phyloP scores from a whole-genome alignment of 140 eudicot species.

The Ambrosia hybrid region DNA sequence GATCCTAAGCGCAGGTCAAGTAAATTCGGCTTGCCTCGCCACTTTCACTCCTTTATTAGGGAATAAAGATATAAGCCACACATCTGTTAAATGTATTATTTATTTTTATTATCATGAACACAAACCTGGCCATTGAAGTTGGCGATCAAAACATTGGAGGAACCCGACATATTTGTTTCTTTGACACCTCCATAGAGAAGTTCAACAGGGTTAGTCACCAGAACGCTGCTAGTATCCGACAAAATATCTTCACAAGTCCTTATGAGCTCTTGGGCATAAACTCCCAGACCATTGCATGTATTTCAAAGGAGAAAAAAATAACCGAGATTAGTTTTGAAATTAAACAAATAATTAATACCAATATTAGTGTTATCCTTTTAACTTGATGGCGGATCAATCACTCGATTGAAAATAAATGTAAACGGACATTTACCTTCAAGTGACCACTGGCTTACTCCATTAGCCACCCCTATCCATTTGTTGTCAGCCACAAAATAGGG shows the following conservation, averaged over 20 bases:
- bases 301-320: no score
- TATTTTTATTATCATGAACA: constrained; percentile 15
- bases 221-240: constrained; percentile 29
- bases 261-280: constrained; percentile 68
- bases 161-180: no score
- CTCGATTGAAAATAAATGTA: neutral
- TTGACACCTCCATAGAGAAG: constrained; percentile 58
- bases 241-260: constrained; percentile 57
- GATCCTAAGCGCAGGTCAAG: constrained; percentile 54
- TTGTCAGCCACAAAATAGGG: constrained; percentile 62
- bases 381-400: neutral
- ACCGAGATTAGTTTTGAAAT: constrained; percentile 17
- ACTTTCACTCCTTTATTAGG: no score
- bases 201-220: constrained; percentile 47
- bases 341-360: neutral
- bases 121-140: constrained; percentile 73
- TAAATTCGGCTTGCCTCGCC: no score
- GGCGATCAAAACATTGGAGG: constrained; percentile 71
- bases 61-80: no score
- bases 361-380: neutral
- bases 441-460: constrained; percentile 83
- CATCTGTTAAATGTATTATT: no score
- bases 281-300: constrained; percentile 67
- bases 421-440: constrained; percentile 48
- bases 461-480: constrained; percentile 83